These are phyloP conservation scores for Pichia californica DNA, from an alignment of 805 yeast genomes.

Conservation along the genomic window DNA sequence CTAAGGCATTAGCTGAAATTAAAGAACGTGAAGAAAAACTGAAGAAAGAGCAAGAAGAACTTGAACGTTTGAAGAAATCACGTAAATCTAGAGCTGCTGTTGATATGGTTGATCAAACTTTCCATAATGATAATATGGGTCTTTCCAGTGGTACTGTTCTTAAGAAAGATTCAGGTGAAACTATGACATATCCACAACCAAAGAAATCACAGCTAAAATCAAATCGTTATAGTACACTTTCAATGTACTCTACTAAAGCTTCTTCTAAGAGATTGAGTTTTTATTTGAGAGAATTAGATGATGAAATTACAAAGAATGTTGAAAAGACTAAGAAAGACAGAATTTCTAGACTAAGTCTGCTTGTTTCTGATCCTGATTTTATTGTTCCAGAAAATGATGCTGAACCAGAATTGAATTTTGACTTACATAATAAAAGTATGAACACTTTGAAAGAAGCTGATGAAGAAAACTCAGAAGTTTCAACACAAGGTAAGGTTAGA, in stretches of 20 bases:
- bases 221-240: conserved; percentile 65
- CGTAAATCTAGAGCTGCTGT: conserved; percentile 5
- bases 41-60: conserved; percentile 9
- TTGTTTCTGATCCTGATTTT: conserved; percentile 13
- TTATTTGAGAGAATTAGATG: conserved; percentile 28
- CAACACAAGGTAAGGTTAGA: conserved; percentile 11
- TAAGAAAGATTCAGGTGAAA: conserved; percentile 20
- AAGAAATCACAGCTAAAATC: conserved; percentile 24
- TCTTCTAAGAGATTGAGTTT: conserved; percentile 55
- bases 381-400: not conserved
- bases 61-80: conserved; percentile 6
- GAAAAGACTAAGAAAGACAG: conserved; percentile 11
- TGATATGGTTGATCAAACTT: conserved; percentile 8
- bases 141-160: conserved; percentile 15
- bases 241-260: conserved; percentile 61
- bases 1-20: conserved; percentile 11
- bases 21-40: conserved; percentile 10
- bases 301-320: conserved; percentile 13
- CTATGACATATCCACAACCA: conserved; percentile 25
- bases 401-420: not conserved
- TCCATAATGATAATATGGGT: not conserved
- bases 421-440: conserved; percentile 4
- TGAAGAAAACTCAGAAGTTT: conserved; percentile 19
- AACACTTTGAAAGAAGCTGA: conserved; percentile 9
- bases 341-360: conserved; percentile 25